phyloP scores from a whole-genome alignment of 2,329 filamentous ascomycete genomes.

The Pseudophaeomoniella oleicola region DNA sequence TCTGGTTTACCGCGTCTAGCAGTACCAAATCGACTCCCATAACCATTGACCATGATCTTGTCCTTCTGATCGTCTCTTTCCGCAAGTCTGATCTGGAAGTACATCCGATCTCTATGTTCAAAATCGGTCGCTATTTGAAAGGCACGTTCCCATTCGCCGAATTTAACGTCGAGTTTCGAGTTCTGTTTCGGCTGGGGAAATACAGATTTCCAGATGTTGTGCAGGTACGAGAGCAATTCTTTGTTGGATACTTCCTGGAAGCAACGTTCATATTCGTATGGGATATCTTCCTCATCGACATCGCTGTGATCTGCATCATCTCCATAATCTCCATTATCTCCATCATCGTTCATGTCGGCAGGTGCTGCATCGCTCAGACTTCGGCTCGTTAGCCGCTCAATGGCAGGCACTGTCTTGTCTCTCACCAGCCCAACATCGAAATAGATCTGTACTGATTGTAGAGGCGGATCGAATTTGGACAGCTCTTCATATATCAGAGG shows the following conservation, averaged over 20 bases:
- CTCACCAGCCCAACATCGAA: slow-evolving; percentile 4
- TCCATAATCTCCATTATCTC: neutral
- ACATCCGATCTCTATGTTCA: neutral
- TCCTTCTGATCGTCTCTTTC: neutral
- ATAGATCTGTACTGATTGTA: slow-evolving; percentile 9
- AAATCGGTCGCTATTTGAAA: neutral
- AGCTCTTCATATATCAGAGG: neutral
- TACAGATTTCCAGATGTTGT: slow-evolving; percentile 6
- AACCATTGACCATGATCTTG: slow-evolving; percentile 8
- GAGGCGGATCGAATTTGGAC: neutral
- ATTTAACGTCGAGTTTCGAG: slow-evolving; percentile 8
- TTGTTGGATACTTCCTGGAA: neutral
- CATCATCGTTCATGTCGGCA: neutral
- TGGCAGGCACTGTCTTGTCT: neutral
- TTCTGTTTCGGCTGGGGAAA: slow-evolving; percentile 4
- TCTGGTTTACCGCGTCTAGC: no score
- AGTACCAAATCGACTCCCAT: no score
- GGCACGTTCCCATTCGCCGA: slow-evolving; percentile 9
- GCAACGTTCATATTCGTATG: neutral
- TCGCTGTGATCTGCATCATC: neutral
- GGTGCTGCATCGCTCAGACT: neutral
- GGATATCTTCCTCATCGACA: no score
- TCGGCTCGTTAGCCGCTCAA: neutral
- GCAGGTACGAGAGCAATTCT: neutral
- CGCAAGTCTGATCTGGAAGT: neutral